Evolutionary conservation across 495 filamentous ascomycete genomes (phyloP).

Genomic region (Cladorrhinum samala): DNA sequence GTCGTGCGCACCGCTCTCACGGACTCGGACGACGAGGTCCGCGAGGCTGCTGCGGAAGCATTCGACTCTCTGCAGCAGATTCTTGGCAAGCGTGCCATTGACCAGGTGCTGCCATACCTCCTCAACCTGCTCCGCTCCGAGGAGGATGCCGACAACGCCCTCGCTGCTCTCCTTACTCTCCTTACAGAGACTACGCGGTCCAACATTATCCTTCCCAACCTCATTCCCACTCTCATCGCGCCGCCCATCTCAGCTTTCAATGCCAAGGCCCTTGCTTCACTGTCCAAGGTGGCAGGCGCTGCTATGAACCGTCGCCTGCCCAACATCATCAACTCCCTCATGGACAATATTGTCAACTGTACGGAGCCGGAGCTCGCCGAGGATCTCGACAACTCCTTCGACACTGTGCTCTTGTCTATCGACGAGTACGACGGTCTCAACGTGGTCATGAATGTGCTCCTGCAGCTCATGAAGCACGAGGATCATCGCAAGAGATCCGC

Average conservation of each 20-base stretch:
- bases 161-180: slow-evolving; percentile 85
- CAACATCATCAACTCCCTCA: slow-evolving; percentile 81
- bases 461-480: slow-evolving; percentile 81
- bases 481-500: slow-evolving; percentile 76
- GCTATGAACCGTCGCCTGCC: slow-evolving; percentile 87
- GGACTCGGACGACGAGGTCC: slow-evolving; percentile 79
- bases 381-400: slow-evolving; percentile 74
- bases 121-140: slow-evolving; percentile 80
- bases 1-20: slow-evolving; percentile 91
- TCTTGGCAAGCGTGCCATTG: slow-evolving; percentile 85
- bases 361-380: slow-evolving; percentile 66
- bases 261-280: slow-evolving; percentile 82
- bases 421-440: slow-evolving; percentile 96
- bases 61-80: slow-evolving; percentile 93
- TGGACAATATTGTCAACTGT: slow-evolving; percentile 80
- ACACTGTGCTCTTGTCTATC: slow-evolving; percentile 82
- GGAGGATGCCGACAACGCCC: slow-evolving; percentile 81
- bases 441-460: slow-evolving; percentile 85
- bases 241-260: slow-evolving; percentile 94
- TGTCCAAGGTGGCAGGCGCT: slow-evolving; percentile 81
- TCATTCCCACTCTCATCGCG: slow-evolving; percentile 84
- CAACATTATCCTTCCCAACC: slow-evolving; percentile 92
- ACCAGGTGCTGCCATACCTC: slow-evolving; percentile 90
- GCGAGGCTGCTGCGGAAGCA: slow-evolving; percentile 93
- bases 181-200: slow-evolving; percentile 89